Base-by-base conservation (phyloP, 768 basidiomycete genomes). In the Russula sp. region DNA sequence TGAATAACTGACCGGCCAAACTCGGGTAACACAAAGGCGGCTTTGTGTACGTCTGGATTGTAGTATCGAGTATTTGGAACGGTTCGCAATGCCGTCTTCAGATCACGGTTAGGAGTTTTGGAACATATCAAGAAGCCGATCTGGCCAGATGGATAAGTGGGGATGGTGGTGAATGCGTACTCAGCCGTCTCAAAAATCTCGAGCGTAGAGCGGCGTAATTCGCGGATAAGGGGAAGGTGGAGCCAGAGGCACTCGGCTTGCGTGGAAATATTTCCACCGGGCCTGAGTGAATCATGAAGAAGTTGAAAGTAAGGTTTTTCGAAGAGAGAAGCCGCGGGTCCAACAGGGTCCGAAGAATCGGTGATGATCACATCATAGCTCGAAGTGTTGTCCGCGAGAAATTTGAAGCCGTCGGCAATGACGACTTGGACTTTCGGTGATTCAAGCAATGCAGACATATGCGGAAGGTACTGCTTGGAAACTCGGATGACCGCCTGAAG, bases 291-390 rank as follows among this genome's bases (percentile, higher is more conserved):
- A 69, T 94, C 88, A 72, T 93, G 84, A 60, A 99, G 81, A 39
- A 98, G 85, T 73, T 92, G 82, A 80, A 98, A 99, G 83, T 97
- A 99, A 2, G 94, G 90, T 73, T 94, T 90, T 76, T 98, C 83
- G 82, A 99, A 98, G 66, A 98, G 88, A 25, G 89, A 83, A 48
- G 85, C 88, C 48, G 96, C 96, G 46, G 96, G 96, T 46, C 96
- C 96, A 58, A 98, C 93, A 42, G 96, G 96, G 74, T 98, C 96
- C 22, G 94, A 97, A 20, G 95, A 98, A 74, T 99, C 96, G 65
- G 96, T 99, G 77, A 99, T 90, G 78, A 99, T 98, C 63, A 90
- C 92, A 71, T 99, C 96, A 84, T 96, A 97, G 54, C 85, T 85
- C 52, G 84, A 78, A 68, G 87, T 82, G 75, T 96, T 88, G 54